Base-by-base conservation (phyloP, 805 yeast genomes). In the Zygosaccharomyces kombuchaensis region DNA sequence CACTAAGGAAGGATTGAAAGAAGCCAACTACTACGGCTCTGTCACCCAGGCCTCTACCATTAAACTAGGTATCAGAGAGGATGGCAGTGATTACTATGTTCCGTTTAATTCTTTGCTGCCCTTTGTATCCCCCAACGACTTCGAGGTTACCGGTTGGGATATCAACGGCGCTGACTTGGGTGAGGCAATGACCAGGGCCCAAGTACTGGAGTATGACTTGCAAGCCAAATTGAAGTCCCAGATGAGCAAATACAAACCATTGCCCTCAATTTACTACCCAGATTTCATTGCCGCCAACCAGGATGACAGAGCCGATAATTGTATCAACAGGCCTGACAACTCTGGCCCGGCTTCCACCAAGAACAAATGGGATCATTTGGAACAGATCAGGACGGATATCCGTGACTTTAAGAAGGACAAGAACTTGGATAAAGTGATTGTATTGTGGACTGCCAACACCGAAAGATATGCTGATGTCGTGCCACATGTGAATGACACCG, bases 381-480 rank as follows among this genome's bases (percentile, higher is more conserved):
- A 86, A 73, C 80, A 73, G 53, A 82, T 90, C 68, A 85, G 97
- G 70, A 71, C 75, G 45, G 96, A 90, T 67, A 90, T 90, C 59
- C 73, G 76, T 56, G 79, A 80, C 48, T 90, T 90, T 75, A 90
- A 89, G 70, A 62, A 63, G 32, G 67, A 72, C 51, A 87, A 91
- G 63, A 66, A 70, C 31, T 80, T 90, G 60, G 97, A 90, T 68
- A 85, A 84, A 65, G 95, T 91, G 45, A 80, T 90, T 62, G 86
- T 91, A 38, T 75, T 90, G 62, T 90, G 98, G 98, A 89, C 96
- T 36, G 98, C 98, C 46, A 91, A 90, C 72, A 90, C 98, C 45
- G 98, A 90, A 73, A 82, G 97, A 65, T 89, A 84, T 66, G 80
- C 95, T 36, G 90, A 85, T 34, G 62, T 91, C 35, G 69, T 81